Base-by-base conservation (phyloP, 164 flowering plant genomes). In the Piper betle region DNA sequence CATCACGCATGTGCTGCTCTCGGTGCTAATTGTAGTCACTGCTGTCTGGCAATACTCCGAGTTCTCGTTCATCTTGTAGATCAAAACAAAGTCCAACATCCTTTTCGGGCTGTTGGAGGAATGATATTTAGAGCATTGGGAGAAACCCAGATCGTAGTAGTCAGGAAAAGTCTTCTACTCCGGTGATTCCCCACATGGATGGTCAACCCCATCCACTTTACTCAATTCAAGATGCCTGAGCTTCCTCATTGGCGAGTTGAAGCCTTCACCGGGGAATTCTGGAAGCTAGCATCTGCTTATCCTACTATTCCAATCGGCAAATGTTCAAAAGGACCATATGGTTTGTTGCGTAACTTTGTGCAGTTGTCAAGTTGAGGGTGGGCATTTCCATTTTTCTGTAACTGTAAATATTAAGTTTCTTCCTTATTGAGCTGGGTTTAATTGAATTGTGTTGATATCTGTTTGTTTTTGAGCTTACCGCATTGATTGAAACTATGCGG, bases 41-140 rank as follows among this genome's bases (percentile, higher is more conserved):
- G 55, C 79, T 0, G 69, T 72, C 37, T 88, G 97, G 94, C 92
- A 86, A 58, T 33, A 84, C 4, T 88, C 96, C 0, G 90, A 91
- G 70, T 81, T 83, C 25, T 78, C 91, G 13, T 67, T 91, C 16
- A 57, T 86, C 52, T 52, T 80, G 52, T 75, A 68, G 56, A 57
- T 88, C 38, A 88, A 80, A n/a, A 79, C 11, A 80, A 80, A 50
- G 17, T 87, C 50, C 74, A 53, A 57, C 69, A 91, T 71, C 93
- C 96, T 1, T 77, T 91, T 61, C 76, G 65, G 62, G 67, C 81
- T 43, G 4, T 84, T 19, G 78, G 84, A 41, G 61, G 67, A 19
- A 37, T 78, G 67, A 6, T 90, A 13, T 37, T 40, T 2, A 74
- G 84, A 54, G 39, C 71, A 62, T n/a, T 79, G 0, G 64, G 60